Conservation (phyloP, 306 rosid genomes). For the Benincasa hispida region DNA sequence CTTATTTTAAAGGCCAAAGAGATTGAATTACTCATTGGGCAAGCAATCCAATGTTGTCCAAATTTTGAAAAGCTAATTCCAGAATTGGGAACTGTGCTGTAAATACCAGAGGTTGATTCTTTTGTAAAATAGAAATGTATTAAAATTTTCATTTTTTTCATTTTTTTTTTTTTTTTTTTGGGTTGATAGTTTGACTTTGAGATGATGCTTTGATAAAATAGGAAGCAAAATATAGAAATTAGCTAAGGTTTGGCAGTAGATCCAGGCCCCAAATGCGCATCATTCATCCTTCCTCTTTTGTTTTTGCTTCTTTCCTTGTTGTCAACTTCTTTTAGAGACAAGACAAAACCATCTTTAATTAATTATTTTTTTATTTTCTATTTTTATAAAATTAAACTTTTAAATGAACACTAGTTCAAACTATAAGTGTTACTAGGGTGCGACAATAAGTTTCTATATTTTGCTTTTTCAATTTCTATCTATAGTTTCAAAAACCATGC, state of each 20-base stretch:
- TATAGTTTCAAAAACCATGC: no score
- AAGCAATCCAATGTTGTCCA: background rate
- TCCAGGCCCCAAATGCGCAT: background rate
- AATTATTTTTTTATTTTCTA: no score
- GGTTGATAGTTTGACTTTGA: background rate
- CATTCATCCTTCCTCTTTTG: background rate
- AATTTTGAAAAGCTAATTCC: background rate
- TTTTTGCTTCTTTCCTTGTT: background rate
- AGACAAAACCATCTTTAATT: no score
- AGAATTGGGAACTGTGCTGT: background rate
- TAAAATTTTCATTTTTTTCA: background rate
- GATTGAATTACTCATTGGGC: background rate
- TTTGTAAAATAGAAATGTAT: background rate
- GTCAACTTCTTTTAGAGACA: background rate
- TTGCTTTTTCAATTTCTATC: no score
- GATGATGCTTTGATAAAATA: background rate
- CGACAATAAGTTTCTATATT: no score
- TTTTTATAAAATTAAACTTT: no score
- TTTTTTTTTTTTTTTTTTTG: background rate
- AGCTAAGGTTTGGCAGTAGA: conserved; percentile 16
- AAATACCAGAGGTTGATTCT: background rate
- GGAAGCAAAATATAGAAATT: background rate
- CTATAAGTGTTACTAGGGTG: no score
- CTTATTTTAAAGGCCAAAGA: background rate
- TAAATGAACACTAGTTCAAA: no score